Evolutionary conservation across 345 rosid species (phyloP), one percentile per base, ranked within the genome.

Genomic region (Salix suchowensis): DNA sequence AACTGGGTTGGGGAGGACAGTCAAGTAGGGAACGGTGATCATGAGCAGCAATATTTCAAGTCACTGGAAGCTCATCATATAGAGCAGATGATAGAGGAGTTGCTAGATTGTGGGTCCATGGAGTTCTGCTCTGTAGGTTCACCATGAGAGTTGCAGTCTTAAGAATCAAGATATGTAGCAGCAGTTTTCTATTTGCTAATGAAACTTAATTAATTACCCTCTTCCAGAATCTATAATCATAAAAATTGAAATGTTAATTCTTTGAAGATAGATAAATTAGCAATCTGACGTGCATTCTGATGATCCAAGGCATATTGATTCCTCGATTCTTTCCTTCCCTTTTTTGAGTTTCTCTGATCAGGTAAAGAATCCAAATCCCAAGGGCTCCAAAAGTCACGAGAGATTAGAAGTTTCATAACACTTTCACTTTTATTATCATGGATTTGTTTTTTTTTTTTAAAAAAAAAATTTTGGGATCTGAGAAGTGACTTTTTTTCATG

Each of bases 61-160:
- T 68, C 69, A 74, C 78, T 78, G 26, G 84, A 82, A 71, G 84
- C 78, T 61, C 81, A 78, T 34, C 81, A 82, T 13, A 78, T 82
- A 9, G 79, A 77, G 66, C 84, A 82, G 70, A 82, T 82, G 84
- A 82, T 82, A 21, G 70, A 82, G 65, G 84, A 82, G 74, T 67
- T 82, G 81, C 78, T 82, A 52, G 81, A 82, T 66, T 74, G 62
- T 70, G 84, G 81, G 2, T 82, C 84, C 39, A 69, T 82, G 72
- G 84, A 82, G 77, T 67, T 82, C 48, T 82, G 78, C 46, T 74
- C 80, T 64, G 74, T 40, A 28, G 21, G 58, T 73, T 62, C 77
- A 44, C 28, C 79, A 34, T 73, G 72, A 55, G 26, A 28, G 6
- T 36, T 7, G 18, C 13, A 12, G 7, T 18, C 7, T 4, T 71